Base-by-base conservation (phyloP, 2,329 filamentous ascomycete species). In the Colletotrichum noveboracense region DNA sequence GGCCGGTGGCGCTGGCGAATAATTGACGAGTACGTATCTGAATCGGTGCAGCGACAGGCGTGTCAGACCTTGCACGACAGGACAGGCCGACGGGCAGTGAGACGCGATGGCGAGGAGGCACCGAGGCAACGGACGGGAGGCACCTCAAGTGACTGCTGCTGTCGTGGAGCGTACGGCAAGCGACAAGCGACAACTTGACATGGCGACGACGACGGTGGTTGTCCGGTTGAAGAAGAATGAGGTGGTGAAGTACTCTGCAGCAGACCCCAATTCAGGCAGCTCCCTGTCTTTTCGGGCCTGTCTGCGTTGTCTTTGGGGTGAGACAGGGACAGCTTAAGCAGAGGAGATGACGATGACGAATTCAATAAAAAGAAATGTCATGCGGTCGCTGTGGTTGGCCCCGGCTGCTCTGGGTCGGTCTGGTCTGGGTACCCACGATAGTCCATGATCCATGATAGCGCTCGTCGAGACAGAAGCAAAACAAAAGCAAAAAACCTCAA, bases 331-430 rank as follows among this genome's bases (percentile, higher is more conserved):
- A 66, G 62, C 61, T 66, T 21, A 14, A 32, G 38, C 61, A 66
- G 43, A 38, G 48, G 64, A 65, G 73, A 68, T 69, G 70, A 73
- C 26, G 34, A 73, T 69, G 55, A 16, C 24, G 14, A 64, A 65
- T 70, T 66, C 62, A 67, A 75, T 72, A 34, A 68, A 60, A 43
- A 38, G 30, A 61, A 73, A 73, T 67, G 74, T 73, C 74, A 65
- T 76, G 70, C 74, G 66, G 64, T 65, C 58, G 43, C n/a, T 38
- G 21, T 74, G 74, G 74, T 60, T 69, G 58, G 48, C 21, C 18
- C 28, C 21, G n/a, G 28, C 16, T 61, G 28, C 24, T 67, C 34
- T 67, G 62, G 52, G n/a, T 36, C 43, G 43, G 43, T n/a, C 38
- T n/a, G 38, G 38, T n/a, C 43, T 48, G n/a, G n/a, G 18, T 21